A percentile compares a stretch with the other conserved stretches of the same genome.
phyloP scores from a whole-genome alignment of 2,329 filamentous ascomycete genomes.

The Onygena corvina region DNA sequence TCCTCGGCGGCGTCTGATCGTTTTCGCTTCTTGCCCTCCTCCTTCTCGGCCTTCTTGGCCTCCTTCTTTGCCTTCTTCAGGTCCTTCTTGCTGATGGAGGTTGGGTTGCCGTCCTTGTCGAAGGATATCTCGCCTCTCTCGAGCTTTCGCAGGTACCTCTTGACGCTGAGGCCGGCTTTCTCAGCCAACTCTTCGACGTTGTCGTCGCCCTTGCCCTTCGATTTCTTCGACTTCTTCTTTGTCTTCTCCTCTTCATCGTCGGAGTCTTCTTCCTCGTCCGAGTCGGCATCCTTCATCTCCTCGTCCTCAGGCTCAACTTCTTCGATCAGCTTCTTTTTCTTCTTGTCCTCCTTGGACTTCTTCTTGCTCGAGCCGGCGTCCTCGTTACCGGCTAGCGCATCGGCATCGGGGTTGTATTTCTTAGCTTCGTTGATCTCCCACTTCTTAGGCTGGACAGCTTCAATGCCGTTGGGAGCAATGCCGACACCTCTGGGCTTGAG shows the following conservation, averaged over 20 bases:
- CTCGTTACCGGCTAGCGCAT: conserved; percentile 63
- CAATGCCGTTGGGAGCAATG: conserved; percentile 61
- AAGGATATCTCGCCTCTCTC: conserved; percentile 63
- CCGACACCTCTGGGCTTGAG: conserved; percentile 62
- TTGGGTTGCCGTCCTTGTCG: conserved; percentile 51
- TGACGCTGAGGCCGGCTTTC: conserved; percentile 56
- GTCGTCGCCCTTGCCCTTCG: conserved; percentile 36
- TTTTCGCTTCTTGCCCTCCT: conserved; percentile 62
- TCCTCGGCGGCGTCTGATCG: conserved; percentile 46
- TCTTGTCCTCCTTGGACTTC: conserved; percentile 34
- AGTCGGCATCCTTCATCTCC: conserved; percentile 34
- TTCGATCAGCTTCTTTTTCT: conserved; percentile 36
- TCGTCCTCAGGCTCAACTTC: conserved; percentile 33
- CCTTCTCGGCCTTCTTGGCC: conserved; percentile 43
- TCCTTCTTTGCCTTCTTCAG: conserved; percentile 60
- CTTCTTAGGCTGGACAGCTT: conserved; percentile 54
- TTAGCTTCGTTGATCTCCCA: conserved; percentile 85
- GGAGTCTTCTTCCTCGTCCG: conserved; percentile 24
- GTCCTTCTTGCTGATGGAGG: conserved; percentile 62
- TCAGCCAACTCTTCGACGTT: conserved; percentile 50
- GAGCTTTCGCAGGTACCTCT: conserved; percentile 67
- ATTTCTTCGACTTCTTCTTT: conserved; percentile 17
- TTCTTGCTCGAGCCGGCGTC: conserved; percentile 34
- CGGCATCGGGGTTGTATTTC: conserved; percentile 90
- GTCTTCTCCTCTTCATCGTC: conserved; percentile 19